Evolutionary conservation across 2,329 filamentous ascomycete genomes (phyloP).

Genomic region (Fusarium longipes): DNA sequence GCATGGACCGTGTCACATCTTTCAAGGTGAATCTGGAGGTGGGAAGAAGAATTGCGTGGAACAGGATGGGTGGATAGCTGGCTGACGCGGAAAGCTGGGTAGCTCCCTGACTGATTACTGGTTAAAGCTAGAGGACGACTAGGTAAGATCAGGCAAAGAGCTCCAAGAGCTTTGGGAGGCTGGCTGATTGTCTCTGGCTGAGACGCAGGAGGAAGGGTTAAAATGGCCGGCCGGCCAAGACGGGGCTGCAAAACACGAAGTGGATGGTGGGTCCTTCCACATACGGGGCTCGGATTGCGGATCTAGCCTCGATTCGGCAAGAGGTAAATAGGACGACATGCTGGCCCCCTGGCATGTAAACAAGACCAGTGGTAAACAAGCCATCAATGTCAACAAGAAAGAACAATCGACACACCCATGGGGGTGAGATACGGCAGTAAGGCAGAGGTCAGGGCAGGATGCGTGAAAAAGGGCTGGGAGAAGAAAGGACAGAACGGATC

Average conservation of each 20-base stretch:
- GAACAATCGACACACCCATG: conserved; percentile 43
- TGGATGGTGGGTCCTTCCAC: conserved; percentile 21
- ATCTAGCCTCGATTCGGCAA: conserved; percentile 32
- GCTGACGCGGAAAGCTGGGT: conserved; percentile 33
- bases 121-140: conserved; percentile 38
- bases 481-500: conserved; percentile 29
- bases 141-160: conserved; percentile 34
- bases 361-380: conserved; percentile 42
- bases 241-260: conserved; percentile 23
- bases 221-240: conserved; percentile 23
- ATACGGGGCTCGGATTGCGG: conserved; percentile 17
- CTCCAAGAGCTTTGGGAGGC: conserved; percentile 38
- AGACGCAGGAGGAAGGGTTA: conserved; percentile 44
- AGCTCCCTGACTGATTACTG: conserved; percentile 30
- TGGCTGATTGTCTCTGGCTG: conserved; percentile 39
- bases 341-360: conserved; percentile 39
- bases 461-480: conserved; percentile 24
- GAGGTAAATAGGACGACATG: conserved; percentile 43
- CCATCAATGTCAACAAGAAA: conserved; percentile 17
- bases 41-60: conserved; percentile 35
- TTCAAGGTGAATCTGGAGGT: conserved; percentile 35
- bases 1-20: conserved; percentile 36
- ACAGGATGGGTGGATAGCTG: conserved; percentile 29
- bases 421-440: conserved; percentile 26
- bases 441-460: conserved; percentile 21